Evolutionary conservation across 1,139 yeast genomes (phyloP).

Genomic region (Blastobotrys petasosporus): DNA sequence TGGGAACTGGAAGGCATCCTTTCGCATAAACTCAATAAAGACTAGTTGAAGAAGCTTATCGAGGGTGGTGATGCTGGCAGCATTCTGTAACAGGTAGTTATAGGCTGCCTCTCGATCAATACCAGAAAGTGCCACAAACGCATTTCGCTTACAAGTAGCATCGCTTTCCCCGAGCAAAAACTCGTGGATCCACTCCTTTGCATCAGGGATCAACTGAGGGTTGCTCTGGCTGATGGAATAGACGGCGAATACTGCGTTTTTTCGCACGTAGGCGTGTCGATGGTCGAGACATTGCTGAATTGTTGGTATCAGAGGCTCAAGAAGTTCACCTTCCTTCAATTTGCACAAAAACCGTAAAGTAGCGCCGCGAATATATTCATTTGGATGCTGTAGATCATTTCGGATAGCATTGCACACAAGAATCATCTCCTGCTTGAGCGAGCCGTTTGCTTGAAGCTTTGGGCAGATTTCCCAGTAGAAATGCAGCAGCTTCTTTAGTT

Average conservation of each 20-base stretch:
- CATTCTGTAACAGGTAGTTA: constrained; percentile 69
- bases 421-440: constrained; percentile 97
- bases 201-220: constrained; percentile 87
- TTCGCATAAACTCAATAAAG: constrained; percentile 84
- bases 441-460: constrained; percentile 79
- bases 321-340: constrained; percentile 83
- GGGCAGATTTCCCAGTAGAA: constrained; percentile 99
- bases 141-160: constrained; percentile 92
- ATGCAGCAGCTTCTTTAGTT: constrained; percentile 83
- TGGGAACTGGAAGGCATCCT: constrained; percentile 62
- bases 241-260: constrained; percentile 92
- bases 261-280: constrained; percentile 96
- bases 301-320: constrained; percentile 93
- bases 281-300: constrained; percentile 88
- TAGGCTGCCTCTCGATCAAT: constrained; percentile 82
- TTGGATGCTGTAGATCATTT: constrained; percentile 96
- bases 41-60: constrained; percentile 87
- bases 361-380: constrained; percentile 93
- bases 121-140: constrained; percentile 80
- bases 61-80: constrained; percentile 55
- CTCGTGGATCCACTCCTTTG: constrained; percentile 71
- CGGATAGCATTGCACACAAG: constrained; percentile 96
- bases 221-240: constrained; percentile 69
- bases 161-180: constrained; percentile 81
- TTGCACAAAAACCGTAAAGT: constrained; percentile 88